Evolutionary conservation across 257 asterid genomes (phyloP).

Genomic region (Leptodermis oblonga): DNA sequence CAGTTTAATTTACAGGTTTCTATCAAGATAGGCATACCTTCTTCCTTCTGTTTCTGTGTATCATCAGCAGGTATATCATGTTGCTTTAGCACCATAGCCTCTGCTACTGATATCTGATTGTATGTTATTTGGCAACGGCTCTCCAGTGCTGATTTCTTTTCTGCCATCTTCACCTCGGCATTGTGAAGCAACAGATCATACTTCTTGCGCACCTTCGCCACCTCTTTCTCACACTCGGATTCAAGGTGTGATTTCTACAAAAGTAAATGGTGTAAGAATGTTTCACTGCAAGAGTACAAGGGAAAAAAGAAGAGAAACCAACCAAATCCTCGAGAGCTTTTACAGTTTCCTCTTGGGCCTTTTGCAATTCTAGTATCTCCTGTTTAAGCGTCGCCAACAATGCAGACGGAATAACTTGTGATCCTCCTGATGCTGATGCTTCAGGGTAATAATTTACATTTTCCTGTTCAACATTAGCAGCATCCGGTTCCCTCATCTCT

Average conservation of each 20-base stretch:
- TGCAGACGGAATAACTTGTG: slow-evolving; percentile 21
- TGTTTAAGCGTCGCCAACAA: slow-evolving; percentile 26
- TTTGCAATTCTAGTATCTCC: slow-evolving; percentile 38
- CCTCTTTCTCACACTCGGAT: slow-evolving; percentile 37
- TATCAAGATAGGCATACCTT: slow-evolving; percentile 17
- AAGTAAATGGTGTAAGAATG: slow-evolving; percentile 1
- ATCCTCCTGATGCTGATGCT: slow-evolving; percentile 18
- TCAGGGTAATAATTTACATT: slow-evolving; percentile 13
- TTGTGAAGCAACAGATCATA: slow-evolving; percentile 24
- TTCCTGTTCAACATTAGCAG: slow-evolving; percentile 8
- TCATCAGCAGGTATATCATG: slow-evolving; percentile 17
- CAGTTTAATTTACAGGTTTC: too few species aligned
- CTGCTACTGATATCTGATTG: slow-evolving; percentile 36
- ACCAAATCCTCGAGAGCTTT: slow-evolving; percentile 48
- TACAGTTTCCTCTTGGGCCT: slow-evolving; percentile 25
- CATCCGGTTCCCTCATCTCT: slow-evolving; percentile 5
- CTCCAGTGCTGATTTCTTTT: slow-evolving; percentile 20
- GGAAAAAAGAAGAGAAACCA: slow-evolving; percentile 16
- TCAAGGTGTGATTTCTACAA: slow-evolving; percentile 39
- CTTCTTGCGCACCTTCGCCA: slow-evolving; percentile 28
- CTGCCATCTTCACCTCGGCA: slow-evolving; percentile 17
- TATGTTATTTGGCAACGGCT: slow-evolving; percentile 11
- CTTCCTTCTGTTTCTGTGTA: slow-evolving; percentile 23
- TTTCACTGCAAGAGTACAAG: neutral
- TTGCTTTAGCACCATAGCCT: slow-evolving; percentile 26